Evolutionary conservation across 495 filamentous ascomycete species (phyloP).

Genomic region (Penicillium tannophilum): DNA sequence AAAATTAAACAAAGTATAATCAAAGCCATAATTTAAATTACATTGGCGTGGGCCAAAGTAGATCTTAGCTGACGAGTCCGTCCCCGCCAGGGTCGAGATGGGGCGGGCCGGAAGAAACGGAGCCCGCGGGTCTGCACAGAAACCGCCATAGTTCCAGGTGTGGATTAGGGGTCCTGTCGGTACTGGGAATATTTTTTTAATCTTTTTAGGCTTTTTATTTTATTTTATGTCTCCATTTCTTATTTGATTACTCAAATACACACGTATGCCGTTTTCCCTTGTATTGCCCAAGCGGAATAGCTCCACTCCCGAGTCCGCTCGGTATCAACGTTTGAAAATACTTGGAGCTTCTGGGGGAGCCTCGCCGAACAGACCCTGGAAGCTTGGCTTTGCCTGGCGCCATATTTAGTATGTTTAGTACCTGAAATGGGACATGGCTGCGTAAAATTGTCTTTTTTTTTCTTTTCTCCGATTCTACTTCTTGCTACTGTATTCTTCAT

Average conservation of each 20-base stretch:
- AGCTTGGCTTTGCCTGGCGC: conserved; percentile 30
- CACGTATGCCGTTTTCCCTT: conserved; percentile 6
- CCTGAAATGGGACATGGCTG: conserved; percentile 17
- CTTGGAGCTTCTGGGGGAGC: conserved; percentile 22
- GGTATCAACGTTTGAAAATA: conserved; percentile 17
- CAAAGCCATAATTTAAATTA: background rate
- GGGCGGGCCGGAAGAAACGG: conserved; percentile 30
- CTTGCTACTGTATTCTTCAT: conserved; percentile 3
- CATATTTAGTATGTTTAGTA: conserved; percentile 27
- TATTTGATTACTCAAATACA: background rate
- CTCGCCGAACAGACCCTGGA: conserved; percentile 31
- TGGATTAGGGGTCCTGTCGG: conserved; percentile 27
- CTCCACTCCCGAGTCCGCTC: conserved; percentile 14
- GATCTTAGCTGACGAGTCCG: conserved; percentile 25
- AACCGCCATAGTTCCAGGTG: conserved; percentile 23
- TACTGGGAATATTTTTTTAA: conserved; percentile 7
- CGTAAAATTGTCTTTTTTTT: conserved; percentile 12
- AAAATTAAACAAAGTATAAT: background rate
- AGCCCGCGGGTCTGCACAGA: conserved; percentile 34
- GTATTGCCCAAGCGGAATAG: background rate
- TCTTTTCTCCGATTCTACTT: conserved; percentile 15
- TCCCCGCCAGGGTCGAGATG: conserved; percentile 22
- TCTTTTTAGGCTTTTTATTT: background rate
- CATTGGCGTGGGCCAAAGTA: background rate
- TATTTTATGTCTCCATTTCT: conserved; percentile 6